phyloP scores from a whole-genome alignment of 106 monocot species.

The Phalaenopsis aphrodite region DNA sequence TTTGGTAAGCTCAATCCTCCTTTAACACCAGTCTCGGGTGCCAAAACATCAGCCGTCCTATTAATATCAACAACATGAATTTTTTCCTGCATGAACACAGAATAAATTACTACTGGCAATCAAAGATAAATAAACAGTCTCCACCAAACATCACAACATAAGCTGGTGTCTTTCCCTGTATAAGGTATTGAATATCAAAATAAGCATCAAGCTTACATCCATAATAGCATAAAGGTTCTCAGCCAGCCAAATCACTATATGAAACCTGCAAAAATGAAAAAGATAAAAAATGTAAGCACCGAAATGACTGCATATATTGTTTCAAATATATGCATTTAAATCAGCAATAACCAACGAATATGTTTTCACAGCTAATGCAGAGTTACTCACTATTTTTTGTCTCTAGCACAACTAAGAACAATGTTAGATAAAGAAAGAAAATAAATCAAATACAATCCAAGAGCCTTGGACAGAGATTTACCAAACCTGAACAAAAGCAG shows the following conservation, averaged over 20 bases:
- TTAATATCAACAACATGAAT: slow-evolving; percentile 6
- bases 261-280: not conserved
- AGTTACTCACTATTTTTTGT: not conserved
- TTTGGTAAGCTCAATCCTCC: slow-evolving; percentile 14
- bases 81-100: not conserved
- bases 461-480: not conserved
- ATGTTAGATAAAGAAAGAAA: not conserved
- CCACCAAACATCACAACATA: not conserved
- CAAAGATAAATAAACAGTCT: not conserved
- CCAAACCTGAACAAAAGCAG: not conserved
- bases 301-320: not conserved
- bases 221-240: not conserved
- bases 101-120: not conserved
- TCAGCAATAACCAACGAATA: not conserved
- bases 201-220: not conserved
- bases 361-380: not conserved
- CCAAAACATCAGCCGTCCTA: slow-evolving; percentile 12
- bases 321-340: not conserved
- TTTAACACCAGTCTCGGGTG: slow-evolving; percentile 7
- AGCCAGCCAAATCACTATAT: not conserved
- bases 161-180: not conserved
- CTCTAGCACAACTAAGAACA: not conserved
- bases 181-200: not conserved
- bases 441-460: not conserved
- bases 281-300: not conserved